Percentiles rank a stretch among this genome's conserved stretches.
phyloP scores from a whole-genome alignment of 2,329 filamentous ascomycete species.

The Epichloe sibirici region DNA sequence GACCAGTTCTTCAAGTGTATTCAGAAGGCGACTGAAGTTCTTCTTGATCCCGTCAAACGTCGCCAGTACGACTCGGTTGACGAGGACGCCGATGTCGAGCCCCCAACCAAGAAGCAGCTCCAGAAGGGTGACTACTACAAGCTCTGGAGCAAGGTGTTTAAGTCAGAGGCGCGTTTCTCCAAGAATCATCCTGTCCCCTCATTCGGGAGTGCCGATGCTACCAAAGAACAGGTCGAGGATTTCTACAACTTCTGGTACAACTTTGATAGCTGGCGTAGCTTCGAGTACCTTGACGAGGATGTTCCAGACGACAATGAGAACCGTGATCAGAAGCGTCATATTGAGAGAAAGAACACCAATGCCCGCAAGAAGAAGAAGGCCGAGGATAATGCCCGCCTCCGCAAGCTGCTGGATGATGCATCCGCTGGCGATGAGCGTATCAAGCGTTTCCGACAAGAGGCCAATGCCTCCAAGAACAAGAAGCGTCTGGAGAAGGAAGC shows the following conservation, averaged over 20 bases:
- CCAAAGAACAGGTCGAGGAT: conserved; percentile 77
- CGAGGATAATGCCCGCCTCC: conserved; percentile 84
- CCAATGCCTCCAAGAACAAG: conserved; percentile 92
- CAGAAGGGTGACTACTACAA: conserved; percentile 90
- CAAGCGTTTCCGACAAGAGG: conserved; percentile 90
- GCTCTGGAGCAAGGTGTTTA: conserved; percentile 83
- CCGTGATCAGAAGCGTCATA: conserved; percentile 96
- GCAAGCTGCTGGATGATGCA: conserved; percentile 79
- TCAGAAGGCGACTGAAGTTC: conserved; percentile 90
- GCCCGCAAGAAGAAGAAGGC: conserved; percentile 99
- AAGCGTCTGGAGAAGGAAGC: conserved; percentile 84
- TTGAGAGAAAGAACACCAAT: conserved; percentile 97
- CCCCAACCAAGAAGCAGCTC: conserved; percentile 82
- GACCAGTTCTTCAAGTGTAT: conserved; percentile 99
- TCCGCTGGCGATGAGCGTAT: conserved; percentile 84
- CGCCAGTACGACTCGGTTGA: conserved; percentile 96
- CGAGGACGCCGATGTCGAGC: conserved; percentile 82
- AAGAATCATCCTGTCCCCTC: conserved; percentile 77
- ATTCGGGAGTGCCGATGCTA: conserved; percentile 73
- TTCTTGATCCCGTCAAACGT: conserved; percentile 82
- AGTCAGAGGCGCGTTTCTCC: conserved; percentile 85
- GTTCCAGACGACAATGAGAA: conserved; percentile 98
- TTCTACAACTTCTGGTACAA: conserved; percentile 99
- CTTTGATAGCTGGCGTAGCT: conserved; percentile 95
- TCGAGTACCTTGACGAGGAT: conserved; percentile 98